Conservation (phyloP, 208 protist genomes). For the Zelonia costaricensis region DNA sequence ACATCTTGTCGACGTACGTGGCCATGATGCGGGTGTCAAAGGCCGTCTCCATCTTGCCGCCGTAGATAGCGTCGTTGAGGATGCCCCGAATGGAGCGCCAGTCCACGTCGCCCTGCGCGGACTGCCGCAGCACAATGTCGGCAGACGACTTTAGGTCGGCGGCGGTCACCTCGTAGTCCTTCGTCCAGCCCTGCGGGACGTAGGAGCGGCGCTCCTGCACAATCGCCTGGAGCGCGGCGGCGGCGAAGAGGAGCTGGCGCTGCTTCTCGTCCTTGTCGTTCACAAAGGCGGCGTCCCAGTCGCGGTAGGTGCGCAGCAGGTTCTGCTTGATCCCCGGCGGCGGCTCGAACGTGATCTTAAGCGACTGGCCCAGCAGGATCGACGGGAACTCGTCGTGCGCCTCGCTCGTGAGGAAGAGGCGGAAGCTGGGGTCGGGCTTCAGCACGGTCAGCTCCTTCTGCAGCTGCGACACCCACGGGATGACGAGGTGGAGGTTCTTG, state of each 20-base stretch:
- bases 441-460: constrained; percentile 93
- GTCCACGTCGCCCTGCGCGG: constrained; percentile 52
- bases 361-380: constrained; percentile 92
- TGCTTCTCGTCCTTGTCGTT: constrained; percentile 59
- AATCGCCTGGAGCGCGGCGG: constrained; percentile 96
- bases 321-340: constrained; percentile 97
- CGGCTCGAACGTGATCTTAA: constrained; percentile 97
- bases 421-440: constrained; percentile 87
- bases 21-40: constrained; percentile 93
- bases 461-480: constrained; percentile 92
- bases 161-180: constrained; percentile 97
- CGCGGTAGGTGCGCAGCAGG: constrained; percentile 93
- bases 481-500: constrained; percentile 98
- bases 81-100: constrained; percentile 94
- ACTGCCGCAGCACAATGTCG: constrained; percentile 91
- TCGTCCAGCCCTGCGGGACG: constrained; percentile 97
- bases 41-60: constrained; percentile 95
- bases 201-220: constrained; percentile 97
- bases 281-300: constrained; percentile 66
- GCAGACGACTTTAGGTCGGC: constrained; percentile 93
- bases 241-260: constrained; percentile 93
- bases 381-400: constrained; percentile 93
- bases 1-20: constrained; percentile 93
- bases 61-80: constrained; percentile 96
- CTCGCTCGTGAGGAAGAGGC: constrained; percentile 97